Evolutionary conservation across 2,329 filamentous ascomycete genomes (phyloP), one percentile per base, ranked within the genome.

Genomic region (Colletotrichum spinosum): DNA sequence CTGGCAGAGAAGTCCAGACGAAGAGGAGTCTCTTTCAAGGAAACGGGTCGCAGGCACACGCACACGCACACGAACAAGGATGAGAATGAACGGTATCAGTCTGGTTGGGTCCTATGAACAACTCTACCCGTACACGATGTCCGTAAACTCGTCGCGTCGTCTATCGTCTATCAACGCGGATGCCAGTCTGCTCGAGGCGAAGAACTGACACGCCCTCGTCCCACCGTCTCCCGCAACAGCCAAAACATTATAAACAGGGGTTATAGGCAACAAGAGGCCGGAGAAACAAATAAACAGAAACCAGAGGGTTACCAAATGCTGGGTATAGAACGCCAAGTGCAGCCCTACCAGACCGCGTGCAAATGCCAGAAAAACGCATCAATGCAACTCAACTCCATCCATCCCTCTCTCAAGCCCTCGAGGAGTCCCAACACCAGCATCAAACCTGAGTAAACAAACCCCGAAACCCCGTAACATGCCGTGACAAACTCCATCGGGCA

Each of bases 281-380:
- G 13, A 15, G 6, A 25, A 34, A 34, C 11, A 6, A 42, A 33
- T 2, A 9, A 17, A 12, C 41, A 2, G 4, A 15, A 48, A 46
- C 8, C 41, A 2, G 5, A 15, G 41, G 46, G 35, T 49, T 54
- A 64, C 49, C 64, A 55, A 57, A 64, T 65, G 60, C 64, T 67
- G 64, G 64, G 64, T 67, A 67, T 67, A 67, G 25, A 67, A 67
- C 64, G 49, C 64, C 64, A 58, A 34, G 64, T 44, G 42, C 42
- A 60, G 52, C 51, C 51, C 25, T 65, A 34, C 39, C 58, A 38
- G 52, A 52, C 62, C 62, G 62, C 62, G 60, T 62, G 58, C 58
- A 62, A 56, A 65, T 67, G 64, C 54, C 53, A 11, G 17, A 15
- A 41, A 49, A 13, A 12, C 25, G 25, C 25, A 50, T 41, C 37